phyloP scores from a whole-genome alignment of 2,329 filamentous ascomycete genomes.

The Phaeoacremonium minimum region DNA sequence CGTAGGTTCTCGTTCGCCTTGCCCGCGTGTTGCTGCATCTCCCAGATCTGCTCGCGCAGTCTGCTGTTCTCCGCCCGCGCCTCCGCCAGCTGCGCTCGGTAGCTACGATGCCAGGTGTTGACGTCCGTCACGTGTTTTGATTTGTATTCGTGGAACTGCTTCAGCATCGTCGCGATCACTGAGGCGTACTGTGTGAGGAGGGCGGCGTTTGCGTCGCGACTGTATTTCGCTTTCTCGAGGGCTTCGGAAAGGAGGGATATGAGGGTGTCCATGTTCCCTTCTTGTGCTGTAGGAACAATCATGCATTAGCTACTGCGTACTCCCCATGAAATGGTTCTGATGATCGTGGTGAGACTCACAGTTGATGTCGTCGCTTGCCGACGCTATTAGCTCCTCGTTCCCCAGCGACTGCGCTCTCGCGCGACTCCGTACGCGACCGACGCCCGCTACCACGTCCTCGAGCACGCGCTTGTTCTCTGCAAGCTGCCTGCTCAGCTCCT shows the following conservation, averaged over 20 bases:
- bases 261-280: slow-evolving; percentile 56
- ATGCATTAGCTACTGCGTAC: too few relatives aligned
- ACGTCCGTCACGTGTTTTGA: slow-evolving; percentile 58
- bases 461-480: slow-evolving; percentile 57
- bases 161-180: slow-evolving; percentile 52
- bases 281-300: slow-evolving; percentile 50
- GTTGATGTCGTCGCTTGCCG: slow-evolving; percentile 52
- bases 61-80: slow-evolving; percentile 60
- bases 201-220: slow-evolving; percentile 55
- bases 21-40: slow-evolving; percentile 59
- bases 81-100: slow-evolving; percentile 60
- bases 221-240: slow-evolving; percentile 57
- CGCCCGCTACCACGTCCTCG: slow-evolving; percentile 60
- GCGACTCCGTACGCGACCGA: slow-evolving; percentile 56
- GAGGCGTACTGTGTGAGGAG: slow-evolving; percentile 55
- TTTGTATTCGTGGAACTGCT: slow-evolving; percentile 64
- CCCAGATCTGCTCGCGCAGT: slow-evolving; percentile 62
- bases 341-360: slow-evolving; percentile 42
- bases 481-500: slow-evolving; percentile 60
- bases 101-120: slow-evolving; percentile 61
- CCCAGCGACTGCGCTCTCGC: slow-evolving; percentile 46
- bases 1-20: slow-evolving; percentile 55
- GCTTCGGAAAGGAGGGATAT: slow-evolving; percentile 58
- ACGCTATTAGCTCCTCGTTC: slow-evolving; percentile 55
- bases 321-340: too few relatives aligned